Percentiles rank a stretch among this genome's conserved stretches.
Conservation (phyloP, 495 filamentous ascomycete genomes). For the Xylaria palmicola region DNA sequence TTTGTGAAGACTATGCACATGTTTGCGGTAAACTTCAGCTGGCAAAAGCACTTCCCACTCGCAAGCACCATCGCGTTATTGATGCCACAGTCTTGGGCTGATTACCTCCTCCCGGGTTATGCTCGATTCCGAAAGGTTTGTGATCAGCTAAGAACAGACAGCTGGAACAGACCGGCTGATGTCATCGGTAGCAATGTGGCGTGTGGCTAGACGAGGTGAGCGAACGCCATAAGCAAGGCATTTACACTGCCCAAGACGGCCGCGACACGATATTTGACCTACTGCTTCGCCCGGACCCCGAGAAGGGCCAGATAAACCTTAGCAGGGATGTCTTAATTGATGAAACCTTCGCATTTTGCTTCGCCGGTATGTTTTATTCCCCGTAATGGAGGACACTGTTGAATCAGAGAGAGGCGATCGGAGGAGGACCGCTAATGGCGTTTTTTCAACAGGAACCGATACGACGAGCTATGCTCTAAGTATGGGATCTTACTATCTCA, state of each 20-base stretch:
- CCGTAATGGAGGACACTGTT: no score
- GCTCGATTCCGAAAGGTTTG: not conserved
- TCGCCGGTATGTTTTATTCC: not conserved
- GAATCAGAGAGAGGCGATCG: not conserved
- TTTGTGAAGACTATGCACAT: slow-evolving; percentile 1
- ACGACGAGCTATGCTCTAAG: slow-evolving; percentile 1
- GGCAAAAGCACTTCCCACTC: slow-evolving; percentile 5
- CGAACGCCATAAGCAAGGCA: not conserved
- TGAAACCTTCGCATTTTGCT: slow-evolving; percentile 7
- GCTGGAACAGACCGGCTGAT: not conserved
- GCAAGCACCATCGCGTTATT: not conserved
- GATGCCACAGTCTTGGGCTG: not conserved
- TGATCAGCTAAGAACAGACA: not conserved
- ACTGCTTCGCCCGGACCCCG: not conserved
- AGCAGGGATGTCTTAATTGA: slow-evolving; percentile 1
- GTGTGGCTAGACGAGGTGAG: not conserved
- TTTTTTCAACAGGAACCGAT: not conserved
- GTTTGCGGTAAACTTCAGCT: not conserved
- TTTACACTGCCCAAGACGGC: not conserved
- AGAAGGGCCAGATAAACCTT: not conserved
- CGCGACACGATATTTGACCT: not conserved
- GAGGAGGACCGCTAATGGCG: not conserved
- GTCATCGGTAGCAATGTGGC: not conserved
- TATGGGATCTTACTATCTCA: slow-evolving; percentile 1
- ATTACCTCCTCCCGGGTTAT: not conserved